Percentiles rank a stretch among this genome's conserved stretches.
phyloP scores from a whole-genome alignment of 2,329 filamentous ascomycete species.

The Apiospora kogelbergensis region DNA sequence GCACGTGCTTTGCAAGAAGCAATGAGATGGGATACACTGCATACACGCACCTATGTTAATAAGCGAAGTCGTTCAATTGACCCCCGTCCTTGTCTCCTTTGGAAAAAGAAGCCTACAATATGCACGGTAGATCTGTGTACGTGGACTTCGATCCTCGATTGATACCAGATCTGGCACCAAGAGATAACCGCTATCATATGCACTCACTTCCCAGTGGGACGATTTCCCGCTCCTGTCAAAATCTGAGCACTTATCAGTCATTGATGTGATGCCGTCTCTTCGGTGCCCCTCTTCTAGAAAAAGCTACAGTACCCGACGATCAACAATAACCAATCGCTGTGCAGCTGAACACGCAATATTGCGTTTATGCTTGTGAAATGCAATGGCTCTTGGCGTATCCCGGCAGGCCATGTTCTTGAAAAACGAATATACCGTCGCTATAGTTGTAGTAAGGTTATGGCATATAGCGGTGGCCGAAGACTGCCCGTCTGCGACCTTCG shows the following conservation, averaged over 20 bases:
- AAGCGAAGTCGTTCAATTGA: not conserved
- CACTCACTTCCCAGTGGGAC: not conserved
- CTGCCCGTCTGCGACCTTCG: not conserved
- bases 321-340: not conserved
- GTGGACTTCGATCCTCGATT: not conserved
- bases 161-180: not conserved
- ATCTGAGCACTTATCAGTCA: not conserved
- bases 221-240: not conserved
- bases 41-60: not conserved
- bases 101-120: not conserved
- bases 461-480: not conserved
- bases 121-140: not conserved
- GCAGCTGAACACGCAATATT: not conserved
- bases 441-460: not conserved
- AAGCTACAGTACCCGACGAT: not conserved
- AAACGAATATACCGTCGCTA: not conserved
- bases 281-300: not conserved
- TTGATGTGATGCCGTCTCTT: not conserved
- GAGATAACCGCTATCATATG: not conserved
- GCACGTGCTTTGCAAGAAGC: constrained; percentile 1
- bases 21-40: not conserved
- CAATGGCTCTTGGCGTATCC: not conserved
- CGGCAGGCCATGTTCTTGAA: not conserved
- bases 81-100: not conserved
- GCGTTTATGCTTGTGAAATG: not conserved